Evolutionary conservation across 2,329 filamentous ascomycete species (phyloP), one percentile per base, ranked within the genome.

Genomic region (Ascocoryne sarcoides): DNA sequence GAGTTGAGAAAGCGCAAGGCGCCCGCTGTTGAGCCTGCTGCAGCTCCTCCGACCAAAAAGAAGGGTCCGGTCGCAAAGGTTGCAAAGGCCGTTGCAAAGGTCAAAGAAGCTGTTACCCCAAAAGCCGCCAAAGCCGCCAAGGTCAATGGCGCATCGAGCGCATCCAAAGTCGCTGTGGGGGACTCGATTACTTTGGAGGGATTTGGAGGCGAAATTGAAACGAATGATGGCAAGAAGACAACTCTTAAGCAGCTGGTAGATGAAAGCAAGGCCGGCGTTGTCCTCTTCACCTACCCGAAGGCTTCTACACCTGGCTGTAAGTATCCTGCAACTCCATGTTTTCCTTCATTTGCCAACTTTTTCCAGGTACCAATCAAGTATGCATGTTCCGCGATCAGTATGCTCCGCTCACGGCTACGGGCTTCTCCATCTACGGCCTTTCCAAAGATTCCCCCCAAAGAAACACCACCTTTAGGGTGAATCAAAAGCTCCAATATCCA

Each of bases 241-340:
- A 87, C 79, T 1, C 68, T 98, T 44, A 82, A 86, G 66, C 70
- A 79, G 53, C 77, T 98, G 17, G 74, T 95, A 36, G 82, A 87
- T 37, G 75, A 83, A 58, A 94, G 88, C 73, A 80, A 85, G 65
- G 71, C 75, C 26, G 92, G 90, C 18, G 83, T 96, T 32, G 86
- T 95, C 23, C 68, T 96, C 20, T 95, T 98, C 63, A 95, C 89
- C 21, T 96, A 96, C 60, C 92, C 92, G 44, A 93, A 84, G 66
- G 92, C 92, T 10, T 92, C 84, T 19, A 98, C 92, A 16, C 86
- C 87, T 28, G 90, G 90, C 48, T 96, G 90, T 95, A 78, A 76
- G 86, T 67, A 8, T 20, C n/a, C 3, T 28, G 17, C 16, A 36
- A n/a, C 16, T 20, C n/a, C 4, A 32, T 19, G 14, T 2, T 18